Percentiles rank a stretch among this genome's conserved stretches.
These are phyloP conservation scores for Hymenoscyphus fructigenus DNA, from an alignment of 2,329 filamentous ascomycete species.

Conservation along the genomic window DNA sequence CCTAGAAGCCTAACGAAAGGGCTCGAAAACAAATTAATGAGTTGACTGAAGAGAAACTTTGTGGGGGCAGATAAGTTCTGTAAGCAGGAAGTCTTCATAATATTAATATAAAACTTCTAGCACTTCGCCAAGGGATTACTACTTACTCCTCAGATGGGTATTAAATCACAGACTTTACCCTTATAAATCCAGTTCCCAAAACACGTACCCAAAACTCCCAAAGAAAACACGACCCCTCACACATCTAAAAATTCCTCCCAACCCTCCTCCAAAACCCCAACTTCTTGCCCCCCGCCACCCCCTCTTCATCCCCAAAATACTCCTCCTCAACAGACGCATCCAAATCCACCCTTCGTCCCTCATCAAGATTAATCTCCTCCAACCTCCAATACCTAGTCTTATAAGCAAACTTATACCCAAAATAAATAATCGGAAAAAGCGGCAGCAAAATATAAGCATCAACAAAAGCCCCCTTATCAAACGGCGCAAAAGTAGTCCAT, in stretches of 20 bases:
- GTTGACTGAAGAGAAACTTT: too few relatives aligned
- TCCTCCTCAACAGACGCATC: slow-evolving; percentile 38
- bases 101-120: too few relatives aligned
- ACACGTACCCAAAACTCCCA: not conserved
- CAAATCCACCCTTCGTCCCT: slow-evolving; percentile 54
- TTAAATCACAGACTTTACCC: too few relatives aligned
- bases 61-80: too few relatives aligned
- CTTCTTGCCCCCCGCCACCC: slow-evolving; percentile 2
- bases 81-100: too few relatives aligned
- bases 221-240: not conserved
- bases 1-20: too few relatives aligned
- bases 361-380: slow-evolving; percentile 56
- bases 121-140: too few relatives aligned
- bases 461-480: slow-evolving; percentile 58
- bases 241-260: slow-evolving; percentile 4
- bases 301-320: slow-evolving; percentile 10
- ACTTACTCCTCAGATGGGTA: not conserved
- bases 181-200: not conserved
- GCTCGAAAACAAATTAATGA: too few relatives aligned
- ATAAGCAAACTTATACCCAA: slow-evolving; percentile 54
- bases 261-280: not conserved
- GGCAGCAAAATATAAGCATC: slow-evolving; percentile 63
- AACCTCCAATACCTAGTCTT: slow-evolving; percentile 51
- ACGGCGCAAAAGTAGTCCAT: slow-evolving; percentile 59
- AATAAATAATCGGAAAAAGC: slow-evolving; percentile 57